Conservation (phyloP, 108 stramenopile species). For the Ochromonas danica region DNA sequence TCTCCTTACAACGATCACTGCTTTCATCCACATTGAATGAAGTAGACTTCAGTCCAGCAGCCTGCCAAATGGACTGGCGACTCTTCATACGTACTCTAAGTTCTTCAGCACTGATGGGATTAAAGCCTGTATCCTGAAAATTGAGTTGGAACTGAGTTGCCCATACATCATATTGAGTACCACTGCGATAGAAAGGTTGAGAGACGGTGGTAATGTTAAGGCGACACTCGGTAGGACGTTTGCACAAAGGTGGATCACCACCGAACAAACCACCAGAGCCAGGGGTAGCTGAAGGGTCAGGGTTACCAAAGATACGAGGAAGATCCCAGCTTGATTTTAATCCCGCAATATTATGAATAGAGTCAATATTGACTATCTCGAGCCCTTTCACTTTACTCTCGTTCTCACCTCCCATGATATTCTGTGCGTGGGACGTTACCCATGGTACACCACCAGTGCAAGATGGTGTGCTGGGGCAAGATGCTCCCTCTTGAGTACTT, state of each 20-base stretch:
- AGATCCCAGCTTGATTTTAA: too few species aligned
- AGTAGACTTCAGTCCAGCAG: not conserved
- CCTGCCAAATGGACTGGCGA: not conserved
- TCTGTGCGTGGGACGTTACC: not conserved
- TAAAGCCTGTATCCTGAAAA: not conserved
- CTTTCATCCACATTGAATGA: not conserved
- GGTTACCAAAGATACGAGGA: not conserved
- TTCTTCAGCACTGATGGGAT: slow-evolving; percentile 3
- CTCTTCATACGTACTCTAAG: not conserved
- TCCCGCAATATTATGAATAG: not conserved
- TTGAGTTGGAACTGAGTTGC: not conserved
- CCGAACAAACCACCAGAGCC: too few species aligned
- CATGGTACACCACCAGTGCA: not conserved
- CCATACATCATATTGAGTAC: not conserved
- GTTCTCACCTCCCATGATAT: not conserved
- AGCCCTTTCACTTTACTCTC: too few species aligned
- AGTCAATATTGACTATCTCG: not conserved
- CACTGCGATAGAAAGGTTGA: not conserved
- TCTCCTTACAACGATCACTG: slow-evolving; percentile 1
- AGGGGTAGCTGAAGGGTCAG: too few species aligned
- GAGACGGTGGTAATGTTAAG: not conserved
- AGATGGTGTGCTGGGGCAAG: not conserved
- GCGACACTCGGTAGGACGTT: too few species aligned
- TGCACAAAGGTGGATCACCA: too few species aligned
- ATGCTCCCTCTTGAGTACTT: too few species aligned